phyloP scores from a whole-genome alignment of 1,139 yeast genomes.

The Magnusiomyces suaveolens region DNA sequence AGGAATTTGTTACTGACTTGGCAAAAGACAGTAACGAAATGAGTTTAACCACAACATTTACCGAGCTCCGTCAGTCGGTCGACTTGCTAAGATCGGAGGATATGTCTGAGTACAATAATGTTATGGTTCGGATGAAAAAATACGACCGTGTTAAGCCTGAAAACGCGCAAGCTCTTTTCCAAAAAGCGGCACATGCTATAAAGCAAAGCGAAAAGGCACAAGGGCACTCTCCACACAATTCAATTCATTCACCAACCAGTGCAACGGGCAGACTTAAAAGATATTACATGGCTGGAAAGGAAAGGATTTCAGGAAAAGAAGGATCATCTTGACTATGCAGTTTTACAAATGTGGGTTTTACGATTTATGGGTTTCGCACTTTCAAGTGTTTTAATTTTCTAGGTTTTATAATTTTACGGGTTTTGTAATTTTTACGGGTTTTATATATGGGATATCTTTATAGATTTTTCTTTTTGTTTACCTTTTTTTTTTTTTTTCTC shows the following conservation, averaged over 20 bases:
- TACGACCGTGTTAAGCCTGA: conserved; percentile 55
- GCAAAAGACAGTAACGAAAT: conserved; percentile 30
- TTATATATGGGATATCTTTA: not conserved
- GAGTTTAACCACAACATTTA: conserved; percentile 38
- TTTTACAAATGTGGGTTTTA: too few relatives aligned
- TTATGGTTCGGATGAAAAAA: conserved; percentile 45
- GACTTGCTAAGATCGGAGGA: conserved; percentile 43
- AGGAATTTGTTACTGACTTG: conserved; percentile 39
- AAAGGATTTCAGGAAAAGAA: conserved; percentile 7
- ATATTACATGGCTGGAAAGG: conserved; percentile 10
- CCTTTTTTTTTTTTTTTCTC: not conserved
- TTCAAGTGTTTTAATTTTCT: too few relatives aligned
- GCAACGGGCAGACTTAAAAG: conserved; percentile 7
- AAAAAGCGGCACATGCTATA: conserved; percentile 30
- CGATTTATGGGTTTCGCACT: too few relatives aligned
- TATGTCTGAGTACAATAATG: conserved; percentile 45
- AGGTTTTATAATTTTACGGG: too few relatives aligned
- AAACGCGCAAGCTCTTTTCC: conserved; percentile 43
- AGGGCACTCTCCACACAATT: conserved; percentile 45
- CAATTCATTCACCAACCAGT: conserved; percentile 5
- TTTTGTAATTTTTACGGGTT: too few relatives aligned
- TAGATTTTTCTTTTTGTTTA: not conserved
- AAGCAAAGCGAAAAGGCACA: conserved; percentile 7
- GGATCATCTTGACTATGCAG: too few relatives aligned
- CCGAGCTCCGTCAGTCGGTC: conserved; percentile 53